Evolutionary conservation across 2,329 filamentous ascomycete species (phyloP).

Genomic region (Lasiodiplodia gonubiensis): DNA sequence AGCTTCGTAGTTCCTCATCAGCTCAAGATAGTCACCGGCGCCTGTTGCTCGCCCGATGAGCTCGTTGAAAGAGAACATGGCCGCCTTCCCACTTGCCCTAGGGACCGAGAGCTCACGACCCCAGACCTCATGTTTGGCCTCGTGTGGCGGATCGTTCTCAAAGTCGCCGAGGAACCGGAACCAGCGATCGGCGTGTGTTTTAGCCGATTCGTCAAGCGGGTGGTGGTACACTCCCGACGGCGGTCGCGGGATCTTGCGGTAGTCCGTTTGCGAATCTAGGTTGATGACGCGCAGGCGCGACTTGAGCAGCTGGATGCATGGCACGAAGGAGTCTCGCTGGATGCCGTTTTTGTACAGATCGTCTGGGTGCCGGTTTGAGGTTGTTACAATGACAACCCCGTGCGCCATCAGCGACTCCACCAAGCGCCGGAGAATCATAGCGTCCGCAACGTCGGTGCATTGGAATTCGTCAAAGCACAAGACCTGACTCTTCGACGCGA

Average conservation of each 20-base stretch:
- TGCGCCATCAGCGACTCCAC: slow-evolving; percentile 93
- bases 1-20: slow-evolving; percentile 86
- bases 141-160: slow-evolving; percentile 73
- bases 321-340: slow-evolving; percentile 92
- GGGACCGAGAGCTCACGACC: slow-evolving; percentile 89
- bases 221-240: slow-evolving; percentile 94
- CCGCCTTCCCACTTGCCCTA: slow-evolving; percentile 82
- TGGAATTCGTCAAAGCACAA: slow-evolving; percentile 99
- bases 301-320: slow-evolving; percentile 92
- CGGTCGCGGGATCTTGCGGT: slow-evolving; percentile 93
- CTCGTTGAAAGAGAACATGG: slow-evolving; percentile 91
- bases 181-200: slow-evolving; percentile 89
- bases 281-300: slow-evolving; percentile 85
- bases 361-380: slow-evolving; percentile 93
- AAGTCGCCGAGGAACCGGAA: slow-evolving; percentile 92
- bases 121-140: slow-evolving; percentile 85
- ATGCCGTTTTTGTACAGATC: slow-evolving; percentile 98
- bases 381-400: slow-evolving; percentile 95
- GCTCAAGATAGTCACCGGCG: slow-evolving; percentile 92
- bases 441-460: slow-evolving; percentile 96
- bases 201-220: slow-evolving; percentile 77
- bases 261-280: slow-evolving; percentile 93
- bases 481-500: slow-evolving; percentile 82
- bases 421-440: slow-evolving; percentile 92
- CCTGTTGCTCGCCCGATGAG: slow-evolving; percentile 87